Evolutionary conservation across 176 grass and related monocot genomes (phyloP).

Genomic region (Carex pumila): DNA sequence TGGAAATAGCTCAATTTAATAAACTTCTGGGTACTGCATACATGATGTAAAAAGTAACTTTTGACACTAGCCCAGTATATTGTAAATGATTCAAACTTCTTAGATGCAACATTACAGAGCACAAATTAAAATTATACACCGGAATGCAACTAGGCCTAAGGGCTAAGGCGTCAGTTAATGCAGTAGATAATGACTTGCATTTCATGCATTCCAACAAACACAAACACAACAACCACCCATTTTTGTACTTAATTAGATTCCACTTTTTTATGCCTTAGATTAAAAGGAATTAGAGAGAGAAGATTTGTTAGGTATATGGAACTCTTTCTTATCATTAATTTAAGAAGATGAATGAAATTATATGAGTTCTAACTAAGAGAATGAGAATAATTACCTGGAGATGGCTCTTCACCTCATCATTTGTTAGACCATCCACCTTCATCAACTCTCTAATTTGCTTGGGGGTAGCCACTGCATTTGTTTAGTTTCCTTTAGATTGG

Average conservation of each 20-base stretch:
- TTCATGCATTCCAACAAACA: not conserved
- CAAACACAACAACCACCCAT: not conserved
- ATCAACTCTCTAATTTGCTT: slow-evolving; percentile 36
- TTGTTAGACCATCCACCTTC: slow-evolving; percentile 36
- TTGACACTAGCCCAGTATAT: not conserved
- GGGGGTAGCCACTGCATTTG: slow-evolving; percentile 27
- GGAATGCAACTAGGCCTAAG: not conserved
- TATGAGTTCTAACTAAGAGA: slow-evolving; percentile 4
- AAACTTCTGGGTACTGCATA: not conserved
- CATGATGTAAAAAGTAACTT: not conserved
- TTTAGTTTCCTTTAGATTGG: not conserved
- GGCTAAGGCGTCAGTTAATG: not conserved
- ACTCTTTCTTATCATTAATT: not conserved
- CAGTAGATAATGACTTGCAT: not conserved
- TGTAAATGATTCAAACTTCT: not conserved
- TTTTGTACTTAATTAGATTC: not conserved
- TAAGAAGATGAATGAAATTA: not conserved
- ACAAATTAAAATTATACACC: not conserved
- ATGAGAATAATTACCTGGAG: slow-evolving; percentile 24
- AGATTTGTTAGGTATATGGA: not conserved
- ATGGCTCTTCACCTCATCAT: slow-evolving; percentile 39
- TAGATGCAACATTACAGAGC: not conserved
- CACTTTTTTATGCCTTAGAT: not conserved
- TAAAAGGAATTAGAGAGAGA: not conserved
- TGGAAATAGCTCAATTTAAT: not conserved